phyloP scores from a whole-genome alignment of 2,329 filamentous ascomycete genomes.

The Gaeumannomyces sp. region DNA sequence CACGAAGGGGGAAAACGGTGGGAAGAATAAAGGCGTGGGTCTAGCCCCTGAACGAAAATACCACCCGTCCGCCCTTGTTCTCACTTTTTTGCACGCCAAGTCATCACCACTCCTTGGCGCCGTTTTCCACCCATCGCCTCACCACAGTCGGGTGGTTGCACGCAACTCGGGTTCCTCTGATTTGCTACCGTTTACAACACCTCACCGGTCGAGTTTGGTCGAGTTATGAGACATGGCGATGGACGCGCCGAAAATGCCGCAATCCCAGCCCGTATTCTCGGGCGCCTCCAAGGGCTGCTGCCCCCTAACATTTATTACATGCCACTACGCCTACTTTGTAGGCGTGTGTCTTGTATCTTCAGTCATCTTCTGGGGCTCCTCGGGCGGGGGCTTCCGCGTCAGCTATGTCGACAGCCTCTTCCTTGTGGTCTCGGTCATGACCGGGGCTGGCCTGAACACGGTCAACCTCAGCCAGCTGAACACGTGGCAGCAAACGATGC shows the following conservation, averaged over 20 bases:
- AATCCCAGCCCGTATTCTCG: not conserved
- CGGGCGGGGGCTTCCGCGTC: slow-evolving; percentile 43
- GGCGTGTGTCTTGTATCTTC: slow-evolving; percentile 46
- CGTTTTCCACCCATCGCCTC: not conserved
- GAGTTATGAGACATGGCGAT: not conserved
- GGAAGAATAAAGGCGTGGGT: not conserved
- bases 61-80: not conserved
- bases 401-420: slow-evolving; percentile 59
- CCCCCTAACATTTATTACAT: slow-evolving; percentile 54
- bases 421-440: slow-evolving; percentile 59
- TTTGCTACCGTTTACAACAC: not conserved
- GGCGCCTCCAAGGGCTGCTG: slow-evolving; percentile 15
- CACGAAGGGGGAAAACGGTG: too few relatives aligned
- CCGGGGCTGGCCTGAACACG: slow-evolving; percentile 57
- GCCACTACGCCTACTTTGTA: slow-evolving; percentile 64
- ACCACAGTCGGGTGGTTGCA: not conserved
- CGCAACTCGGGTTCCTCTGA: not conserved
- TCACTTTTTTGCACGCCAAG: not conserved
- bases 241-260: not conserved
- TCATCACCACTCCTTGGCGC: not conserved
- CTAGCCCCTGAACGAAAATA: not conserved
- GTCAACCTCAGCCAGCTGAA: slow-evolving; percentile 58
- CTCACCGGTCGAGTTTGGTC: not conserved
- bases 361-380: slow-evolving; percentile 53
- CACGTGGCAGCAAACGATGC: slow-evolving; percentile 58